Conservation (phyloP, 2,329 filamentous ascomycete genomes). For the Fragosphaeria purpurea region DNA sequence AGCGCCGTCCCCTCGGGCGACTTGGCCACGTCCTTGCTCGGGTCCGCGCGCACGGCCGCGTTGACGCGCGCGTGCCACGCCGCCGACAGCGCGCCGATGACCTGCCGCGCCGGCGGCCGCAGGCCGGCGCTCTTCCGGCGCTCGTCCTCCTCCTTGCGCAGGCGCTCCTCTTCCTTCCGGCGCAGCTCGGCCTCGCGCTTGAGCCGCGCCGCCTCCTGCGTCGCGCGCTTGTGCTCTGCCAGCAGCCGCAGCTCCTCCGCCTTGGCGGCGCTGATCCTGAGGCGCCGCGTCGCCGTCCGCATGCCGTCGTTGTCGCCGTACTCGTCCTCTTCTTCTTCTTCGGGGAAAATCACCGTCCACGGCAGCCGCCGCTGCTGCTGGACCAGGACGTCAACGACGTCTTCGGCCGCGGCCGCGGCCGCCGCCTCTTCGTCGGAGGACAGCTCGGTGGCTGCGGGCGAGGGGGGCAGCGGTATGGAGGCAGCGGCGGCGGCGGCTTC, state of each 20-base stretch:
- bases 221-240: slow-evolving; percentile 11
- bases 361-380: neutral
- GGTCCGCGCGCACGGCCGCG: slow-evolving; percentile 24
- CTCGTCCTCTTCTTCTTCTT: slow-evolving; percentile 1
- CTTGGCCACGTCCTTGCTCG: slow-evolving; percentile 29
- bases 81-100: slow-evolving; percentile 21
- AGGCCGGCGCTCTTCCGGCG: slow-evolving; percentile 15
- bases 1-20: slow-evolving; percentile 42
- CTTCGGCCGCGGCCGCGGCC: neutral
- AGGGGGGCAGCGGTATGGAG: slow-evolving; percentile 10
- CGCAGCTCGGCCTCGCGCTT: slow-evolving; percentile 13
- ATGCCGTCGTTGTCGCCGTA: neutral
- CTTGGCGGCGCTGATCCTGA: slow-evolving; percentile 17
- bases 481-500: slow-evolving; percentile 1
- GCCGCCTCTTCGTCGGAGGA: slow-evolving; percentile 6
- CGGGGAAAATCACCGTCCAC: slow-evolving; percentile 4
- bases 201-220: slow-evolving; percentile 14
- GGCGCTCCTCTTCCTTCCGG: slow-evolving; percentile 15
- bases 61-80: slow-evolving; percentile 30
- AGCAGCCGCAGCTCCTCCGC: slow-evolving; percentile 15
- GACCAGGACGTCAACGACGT: neutral
- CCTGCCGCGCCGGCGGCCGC: slow-evolving; percentile 15
- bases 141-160: slow-evolving; percentile 14
- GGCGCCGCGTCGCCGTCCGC: slow-evolving; percentile 2
- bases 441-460: slow-evolving; percentile 9